Evolutionary conservation across 805 yeast genomes (phyloP), one percentile per base, ranked within the genome.

Genomic region (Wickerhamiella brachini): DNA sequence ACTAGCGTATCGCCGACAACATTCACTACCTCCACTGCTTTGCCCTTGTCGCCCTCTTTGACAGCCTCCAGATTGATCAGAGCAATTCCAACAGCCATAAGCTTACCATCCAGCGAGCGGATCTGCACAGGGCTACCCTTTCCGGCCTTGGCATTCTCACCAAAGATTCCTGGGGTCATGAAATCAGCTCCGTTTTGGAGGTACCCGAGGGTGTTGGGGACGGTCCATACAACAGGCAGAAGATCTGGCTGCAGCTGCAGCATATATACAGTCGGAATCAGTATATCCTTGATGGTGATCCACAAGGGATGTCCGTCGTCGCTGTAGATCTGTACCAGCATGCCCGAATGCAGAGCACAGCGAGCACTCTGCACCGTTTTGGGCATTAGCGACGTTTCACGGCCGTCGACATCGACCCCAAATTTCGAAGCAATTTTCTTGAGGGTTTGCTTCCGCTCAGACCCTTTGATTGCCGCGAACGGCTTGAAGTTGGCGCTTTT

Each of bases 21-120:
- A 58, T 87, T 95, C n/a, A 79, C 58, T 4, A 87, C 69, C 47
- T 75, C 72, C 0, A 89, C 94, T 0, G 93, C 95, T 29, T 83
- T 78, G 12, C 97, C 98, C 15, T 74, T 73, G 15, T 75, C 70
- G 0, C 87, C 88, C n/a, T 74, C 65, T 1, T 78, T 83, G 2
- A 56, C 51, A 3, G 55, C 51, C 61, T 42, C 68, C 41, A 67
- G 57, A 54, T 84, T 78, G 10, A 72, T 62, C 38, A 59, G 52
- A 1, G 61, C 54, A 5, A 59, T 21, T 1, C 63, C 63, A 13
- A 54, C 53, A 13, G 63, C 61, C 49, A 57, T 38, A 17, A 59
- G 44, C 20, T 52, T 49, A 21, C 71, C 62, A 15, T 74, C 72
- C 26, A 72, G 69, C 54, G 78, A 77, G 0, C 81, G 86, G 23